phyloP scores from a whole-genome alignment of 306 rosid species.

The Ceratonia siliqua region DNA sequence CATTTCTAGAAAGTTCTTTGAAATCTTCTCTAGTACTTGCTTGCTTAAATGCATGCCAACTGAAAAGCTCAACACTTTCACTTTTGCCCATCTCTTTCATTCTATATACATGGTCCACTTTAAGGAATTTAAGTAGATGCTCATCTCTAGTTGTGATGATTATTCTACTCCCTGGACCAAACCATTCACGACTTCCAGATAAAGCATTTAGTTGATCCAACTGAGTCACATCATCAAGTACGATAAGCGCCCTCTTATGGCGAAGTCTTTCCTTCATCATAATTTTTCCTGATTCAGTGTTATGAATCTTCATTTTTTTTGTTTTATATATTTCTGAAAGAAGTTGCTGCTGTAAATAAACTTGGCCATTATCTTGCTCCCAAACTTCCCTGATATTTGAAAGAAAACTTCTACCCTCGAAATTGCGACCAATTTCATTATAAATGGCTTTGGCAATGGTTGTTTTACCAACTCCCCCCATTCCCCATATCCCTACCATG shows the following conservation, averaged over 20 bases:
- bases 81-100: background rate
- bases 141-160: background rate
- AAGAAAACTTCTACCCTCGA: background rate
- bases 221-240: background rate
- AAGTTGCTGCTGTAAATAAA: constrained; percentile 20
- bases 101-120: background rate
- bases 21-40: background rate
- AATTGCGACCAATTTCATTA: background rate
- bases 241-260: background rate
- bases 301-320: background rate
- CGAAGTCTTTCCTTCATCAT: background rate
- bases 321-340: background rate
- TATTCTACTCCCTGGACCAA: background rate
- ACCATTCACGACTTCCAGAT: background rate
- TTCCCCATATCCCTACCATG: constrained; percentile 30
- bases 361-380: background rate
- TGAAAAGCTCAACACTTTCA: background rate
- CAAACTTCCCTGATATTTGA: background rate
- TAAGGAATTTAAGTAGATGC: background rate
- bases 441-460: constrained; percentile 29
- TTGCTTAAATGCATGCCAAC: background rate
- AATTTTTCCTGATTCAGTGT: background rate
- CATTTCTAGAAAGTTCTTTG: background rate
- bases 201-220: background rate
- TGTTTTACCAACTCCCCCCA: constrained; percentile 34